Evolutionary conservation across 1,139 yeast species (phyloP), one percentile per base, ranked within the genome.

Genomic region (Hanseniaspora gamundiae): DNA sequence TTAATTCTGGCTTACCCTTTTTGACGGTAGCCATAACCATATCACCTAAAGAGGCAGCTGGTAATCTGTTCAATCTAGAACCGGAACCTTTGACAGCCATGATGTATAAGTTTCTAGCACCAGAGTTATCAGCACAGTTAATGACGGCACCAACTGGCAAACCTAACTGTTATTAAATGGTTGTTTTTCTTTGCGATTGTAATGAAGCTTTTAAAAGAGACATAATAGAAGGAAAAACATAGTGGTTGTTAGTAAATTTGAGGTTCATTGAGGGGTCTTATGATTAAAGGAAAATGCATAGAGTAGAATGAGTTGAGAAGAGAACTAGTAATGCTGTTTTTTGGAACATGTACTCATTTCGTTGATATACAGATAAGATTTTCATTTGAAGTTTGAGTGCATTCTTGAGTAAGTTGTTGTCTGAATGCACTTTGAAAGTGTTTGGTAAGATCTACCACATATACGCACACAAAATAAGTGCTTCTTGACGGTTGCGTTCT

Each of bases 1-100:
- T 88, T 74, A 93, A 87, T 76, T 93, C 99, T 71, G 99, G 99
- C 88, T 93, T 93, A 85, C 99, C 99, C 80, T 93, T 93, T 85
- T 91, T 93, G 71, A 93, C 99, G 65, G 99, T 93, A 66, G 98
- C 98, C 94, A 91, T 88, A 69, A 91, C 97, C 98, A 91, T 91
- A 75, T 91, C 99, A 79, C 99, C 99, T 64, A 93, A 94, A 65
- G 97, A 88, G 62, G 98, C 98, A 67, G 98, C 98, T 72, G 99
- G 99, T 66, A 93, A 83, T 82, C 98, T 91, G 91, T 91, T 93
- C 72, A 93, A 85, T 81, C 97, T 88, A 64, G 98, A 97, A 80
- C 98, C 98, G 69, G 77, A 72, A 66, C 98, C 98, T 80, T 88
- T 91, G 70, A 93, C 99, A 76, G 99, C 91, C 68, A 93, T 76